Evolutionary conservation across 2,329 filamentous ascomycete species (phyloP), one percentile per base, ranked within the genome.

Genomic region (Aspergillus ruber): DNA sequence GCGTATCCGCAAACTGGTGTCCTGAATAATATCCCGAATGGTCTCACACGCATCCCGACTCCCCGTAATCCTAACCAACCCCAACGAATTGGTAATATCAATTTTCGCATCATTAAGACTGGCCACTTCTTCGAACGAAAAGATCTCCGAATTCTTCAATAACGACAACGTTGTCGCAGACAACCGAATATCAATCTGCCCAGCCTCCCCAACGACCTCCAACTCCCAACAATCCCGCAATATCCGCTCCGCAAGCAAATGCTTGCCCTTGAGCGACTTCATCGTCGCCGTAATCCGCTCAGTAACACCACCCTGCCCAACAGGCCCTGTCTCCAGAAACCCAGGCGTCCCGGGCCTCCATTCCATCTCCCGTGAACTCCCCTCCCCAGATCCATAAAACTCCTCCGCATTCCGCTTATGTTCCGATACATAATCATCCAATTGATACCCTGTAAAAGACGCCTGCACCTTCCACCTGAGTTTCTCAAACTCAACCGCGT

Each of bases 181-280:
- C 12, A 71, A 50, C 13, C 52, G 57, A 6, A 71, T 55, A 44
- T 70, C 66, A 38, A 69, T 44, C 44, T 68, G 67, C 7, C 69
- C 69, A 43, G 62, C 47, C 48, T 71, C 67, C 20, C 57, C 58
- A 12, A 47, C 35, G 25, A 68, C 48, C 3, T 61, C 62, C 18
- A 71, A 52, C 27, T 65, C 50, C 69, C 69, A 72, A 55, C 62
- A 68, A 38, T 69, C 61, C 35, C 69, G 64, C 42, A 71, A 57
- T 29, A 72, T 65, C 29, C 45, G 59, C 49, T 71, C 67, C 13
- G 60, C 60, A 18, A 68, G 45, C 7, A 59, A 43, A n/a, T 57
- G 35, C 43, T 71, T 72, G 3, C 59, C 59, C 23, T 55, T 61
- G 25, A 63, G 48, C 20, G 50, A 47, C 10, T 29, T 29, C 25